phyloP scores from a whole-genome alignment of 805 yeast genomes.

The Candida saitoana region DNA sequence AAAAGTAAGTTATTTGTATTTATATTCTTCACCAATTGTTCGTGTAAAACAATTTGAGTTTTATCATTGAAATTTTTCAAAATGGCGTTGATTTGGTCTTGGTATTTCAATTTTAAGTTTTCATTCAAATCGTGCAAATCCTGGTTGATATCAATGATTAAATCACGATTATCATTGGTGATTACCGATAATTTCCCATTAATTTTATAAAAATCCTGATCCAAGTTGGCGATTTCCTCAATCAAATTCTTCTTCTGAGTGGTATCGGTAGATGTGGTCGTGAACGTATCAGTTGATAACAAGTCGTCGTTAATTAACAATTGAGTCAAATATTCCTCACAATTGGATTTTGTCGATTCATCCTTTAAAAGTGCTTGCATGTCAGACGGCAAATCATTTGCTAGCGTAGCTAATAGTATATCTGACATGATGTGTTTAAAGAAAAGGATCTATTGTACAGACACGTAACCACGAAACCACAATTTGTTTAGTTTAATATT shows the following conservation, averaged over 20 bases:
- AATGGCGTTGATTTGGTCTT: slow-evolving; percentile 12
- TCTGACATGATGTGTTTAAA: slow-evolving; percentile 21
- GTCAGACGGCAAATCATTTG: slow-evolving; percentile 23
- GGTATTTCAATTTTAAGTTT: slow-evolving; percentile 17
- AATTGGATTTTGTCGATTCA: slow-evolving; percentile 15
- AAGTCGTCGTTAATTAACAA: slow-evolving; percentile 48
- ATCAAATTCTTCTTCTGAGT: slow-evolving; percentile 37
- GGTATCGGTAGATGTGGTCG: slow-evolving; percentile 34
- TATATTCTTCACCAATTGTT: slow-evolving; percentile 18
- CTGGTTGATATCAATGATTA: slow-evolving; percentile 39
- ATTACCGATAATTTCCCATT: slow-evolving; percentile 44
- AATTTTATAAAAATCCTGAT: slow-evolving; percentile 46
- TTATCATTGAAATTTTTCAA: slow-evolving; percentile 11
- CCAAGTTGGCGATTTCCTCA: slow-evolving; percentile 73
- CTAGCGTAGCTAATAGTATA: slow-evolving; percentile 31
- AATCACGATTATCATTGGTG: slow-evolving; percentile 40
- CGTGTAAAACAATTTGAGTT: slow-evolving; percentile 18
- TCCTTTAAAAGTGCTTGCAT: slow-evolving; percentile 15
- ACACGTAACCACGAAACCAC: too few species aligned
- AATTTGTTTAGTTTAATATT: too few species aligned
- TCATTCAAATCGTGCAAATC: slow-evolving; percentile 30
- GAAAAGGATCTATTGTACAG: too few species aligned
- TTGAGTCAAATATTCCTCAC: slow-evolving; percentile 31
- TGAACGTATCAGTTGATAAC: slow-evolving; percentile 40
- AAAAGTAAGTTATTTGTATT: slow-evolving; percentile 36